phyloP scores from a whole-genome alignment of 768 basidiomycete species.

The Cystobasidium ongulense region DNA sequence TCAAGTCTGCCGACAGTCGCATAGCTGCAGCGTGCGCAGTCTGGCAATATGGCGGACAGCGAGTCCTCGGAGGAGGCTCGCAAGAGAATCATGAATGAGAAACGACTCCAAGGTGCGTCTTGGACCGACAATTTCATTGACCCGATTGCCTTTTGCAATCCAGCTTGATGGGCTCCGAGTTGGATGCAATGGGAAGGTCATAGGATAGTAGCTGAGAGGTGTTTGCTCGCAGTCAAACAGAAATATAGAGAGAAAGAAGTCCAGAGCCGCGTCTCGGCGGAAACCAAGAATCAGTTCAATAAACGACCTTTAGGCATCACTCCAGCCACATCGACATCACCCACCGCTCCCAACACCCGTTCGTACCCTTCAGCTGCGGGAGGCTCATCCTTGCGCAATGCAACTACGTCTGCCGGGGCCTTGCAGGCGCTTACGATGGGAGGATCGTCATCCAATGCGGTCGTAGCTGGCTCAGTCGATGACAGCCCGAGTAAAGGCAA shows the following conservation, averaged over 20 bases:
- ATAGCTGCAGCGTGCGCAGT: not conserved
- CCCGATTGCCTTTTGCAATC: slow-evolving; percentile 1
- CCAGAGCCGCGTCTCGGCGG: not conserved
- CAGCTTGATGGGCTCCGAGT: not conserved
- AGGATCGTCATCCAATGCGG: not conserved
- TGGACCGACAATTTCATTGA: not conserved
- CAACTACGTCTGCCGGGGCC: slow-evolving; percentile 39
- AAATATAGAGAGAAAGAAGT: slow-evolving; percentile 15
- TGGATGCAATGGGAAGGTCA: no score
- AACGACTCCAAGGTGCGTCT: slow-evolving; percentile 2
- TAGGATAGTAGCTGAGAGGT: no score
- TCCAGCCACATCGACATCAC: slow-evolving; percentile 56
- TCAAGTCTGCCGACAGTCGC: not conserved
- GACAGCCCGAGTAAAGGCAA: slow-evolving; percentile 26
- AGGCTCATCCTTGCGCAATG: not conserved
- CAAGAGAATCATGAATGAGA: slow-evolving; percentile 16
- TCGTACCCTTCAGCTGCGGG: slow-evolving; percentile 16
- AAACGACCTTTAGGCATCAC: slow-evolving; percentile 49
- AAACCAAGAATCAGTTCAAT: slow-evolving; percentile 14
- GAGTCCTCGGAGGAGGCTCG: not conserved
- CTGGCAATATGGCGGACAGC: not conserved
- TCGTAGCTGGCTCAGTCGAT: not conserved
- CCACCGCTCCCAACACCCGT: slow-evolving; percentile 49
- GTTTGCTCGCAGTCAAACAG: not conserved
- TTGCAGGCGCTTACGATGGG: slow-evolving; percentile 42